Evolutionary conservation across 805 yeast genomes (phyloP), one percentile per base, ranked within the genome.

Genomic region (Candida michaelii): DNA sequence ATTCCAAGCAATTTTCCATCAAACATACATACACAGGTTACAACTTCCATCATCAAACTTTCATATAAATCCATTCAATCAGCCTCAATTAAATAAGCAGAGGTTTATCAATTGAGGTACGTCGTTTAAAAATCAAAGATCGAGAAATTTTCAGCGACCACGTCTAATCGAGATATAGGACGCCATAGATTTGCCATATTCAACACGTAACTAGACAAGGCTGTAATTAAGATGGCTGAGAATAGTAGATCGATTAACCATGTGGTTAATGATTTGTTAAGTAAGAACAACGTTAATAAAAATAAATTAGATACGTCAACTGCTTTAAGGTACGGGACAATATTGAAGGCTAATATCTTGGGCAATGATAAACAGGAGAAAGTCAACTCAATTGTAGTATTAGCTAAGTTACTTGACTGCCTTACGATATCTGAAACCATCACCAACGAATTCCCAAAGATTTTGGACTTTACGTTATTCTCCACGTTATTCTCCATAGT

Each of bases 371-470:
- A 73, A 42, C 71, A 73, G 37, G 83, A 77, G 44, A 69, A 71
- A 47, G 70, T 74, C 36, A 78, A 76, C 55, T 68, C 78, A 2
- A 73, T 80, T 8, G 74, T 75, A 1, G 79, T 79, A 3, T 58
- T 82, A 23, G 76, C 82, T 24, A 77, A 72, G 48, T 62, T 77
- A 19, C 58, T 79, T 33, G 82, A 77, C 32, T 66, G 66, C 40
- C 27, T 40, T 4, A 59, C 63, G 14, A 60, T 67, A 21, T 34
- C 37, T 6, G 37, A 34, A 14, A 23, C 37, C 18, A 34, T 34
- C 14, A 34, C 17, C 23, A 34, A 34, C 11, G 64, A 58, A 5
- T 63, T 69, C 45, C 44, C 58, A 16, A 43, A 51, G 8, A 50
- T 68, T 10, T 63, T 75, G 48, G 77, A 74, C 50, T 67, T 64